Evolutionary conservation across 495 filamentous ascomycete genomes (phyloP).

Genomic region (Penicillium atrosanguineum): DNA sequence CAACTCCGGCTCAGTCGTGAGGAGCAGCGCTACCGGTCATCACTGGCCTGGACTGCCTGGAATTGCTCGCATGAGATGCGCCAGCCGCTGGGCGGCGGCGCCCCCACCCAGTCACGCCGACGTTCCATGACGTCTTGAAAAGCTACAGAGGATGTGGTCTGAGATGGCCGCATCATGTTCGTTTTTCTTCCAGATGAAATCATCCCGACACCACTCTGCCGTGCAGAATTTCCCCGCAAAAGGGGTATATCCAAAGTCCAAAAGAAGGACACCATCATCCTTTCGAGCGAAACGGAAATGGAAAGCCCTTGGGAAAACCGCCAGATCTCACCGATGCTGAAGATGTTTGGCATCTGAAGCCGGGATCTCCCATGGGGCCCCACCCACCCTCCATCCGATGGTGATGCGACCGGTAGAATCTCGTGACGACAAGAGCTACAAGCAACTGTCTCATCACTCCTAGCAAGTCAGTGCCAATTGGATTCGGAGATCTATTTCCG

Average conservation of each 20-base stretch:
- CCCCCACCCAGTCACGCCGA: slow-evolving; percentile 21
- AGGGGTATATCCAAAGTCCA: not conserved
- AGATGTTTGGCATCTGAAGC: not conserved
- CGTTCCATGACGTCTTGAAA: slow-evolving; percentile 30
- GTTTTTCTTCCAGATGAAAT: not conserved
- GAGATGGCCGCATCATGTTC: not conserved
- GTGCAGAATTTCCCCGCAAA: not conserved
- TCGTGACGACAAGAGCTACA: not conserved
- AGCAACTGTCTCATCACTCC: not conserved
- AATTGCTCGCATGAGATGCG: slow-evolving; percentile 24
- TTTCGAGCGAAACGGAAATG: not conserved
- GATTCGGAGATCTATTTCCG: not conserved
- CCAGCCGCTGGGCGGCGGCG: slow-evolving; percentile 19
- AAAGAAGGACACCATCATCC: not conserved
- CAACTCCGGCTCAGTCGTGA: slow-evolving; percentile 33
- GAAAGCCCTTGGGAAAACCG: not conserved
- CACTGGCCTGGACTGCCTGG: slow-evolving; percentile 24
- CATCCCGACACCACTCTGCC: not conserved
- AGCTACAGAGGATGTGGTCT: not conserved
- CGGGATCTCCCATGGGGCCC: not conserved
- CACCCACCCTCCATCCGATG: not conserved
- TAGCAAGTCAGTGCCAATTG: not conserved
- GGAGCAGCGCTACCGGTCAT: slow-evolving; percentile 31
- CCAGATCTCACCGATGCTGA: not conserved
- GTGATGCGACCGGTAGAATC: not conserved